Conservation (phyloP, 441 rosid species). For the Syzygium malaccense region DNA sequence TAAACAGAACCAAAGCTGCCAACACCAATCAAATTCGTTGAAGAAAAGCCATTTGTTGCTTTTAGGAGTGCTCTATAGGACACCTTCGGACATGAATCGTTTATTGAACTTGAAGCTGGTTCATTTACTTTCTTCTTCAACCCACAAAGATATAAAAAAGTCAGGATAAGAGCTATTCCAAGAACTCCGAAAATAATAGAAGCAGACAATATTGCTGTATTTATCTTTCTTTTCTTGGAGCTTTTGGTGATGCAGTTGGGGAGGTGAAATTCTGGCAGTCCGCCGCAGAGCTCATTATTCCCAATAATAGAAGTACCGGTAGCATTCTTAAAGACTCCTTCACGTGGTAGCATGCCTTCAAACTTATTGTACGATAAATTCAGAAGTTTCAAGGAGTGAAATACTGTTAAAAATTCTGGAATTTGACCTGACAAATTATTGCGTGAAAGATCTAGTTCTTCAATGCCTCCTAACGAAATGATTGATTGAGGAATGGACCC, state of each 20-base stretch:
- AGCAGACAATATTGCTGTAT: not conserved
- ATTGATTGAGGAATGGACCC: not conserved
- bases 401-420: not conserved
- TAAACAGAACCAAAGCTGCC: not conserved
- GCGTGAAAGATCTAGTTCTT: not conserved
- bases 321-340: not conserved
- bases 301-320: not conserved
- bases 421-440: not conserved
- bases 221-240: not conserved
- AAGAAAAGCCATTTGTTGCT: not conserved
- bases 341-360: not conserved
- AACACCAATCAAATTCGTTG: not conserved
- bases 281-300: not conserved
- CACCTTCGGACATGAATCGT: rapidly evolving
- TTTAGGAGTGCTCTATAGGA: not conserved
- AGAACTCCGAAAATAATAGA: not conserved
- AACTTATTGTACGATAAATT: not conserved
- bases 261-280: not conserved
- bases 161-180: not conserved
- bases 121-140: not conserved
- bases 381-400: not conserved
- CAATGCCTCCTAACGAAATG: not conserved
- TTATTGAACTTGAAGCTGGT: not conserved
- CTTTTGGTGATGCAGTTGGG: not conserved
- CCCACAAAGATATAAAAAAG: not conserved